A percentile compares a stretch with the other conserved stretches of the same genome.
Evolutionary conservation across 2,329 filamentous ascomycete genomes (phyloP).

Genomic region (Hymenoscyphus albidus): DNA sequence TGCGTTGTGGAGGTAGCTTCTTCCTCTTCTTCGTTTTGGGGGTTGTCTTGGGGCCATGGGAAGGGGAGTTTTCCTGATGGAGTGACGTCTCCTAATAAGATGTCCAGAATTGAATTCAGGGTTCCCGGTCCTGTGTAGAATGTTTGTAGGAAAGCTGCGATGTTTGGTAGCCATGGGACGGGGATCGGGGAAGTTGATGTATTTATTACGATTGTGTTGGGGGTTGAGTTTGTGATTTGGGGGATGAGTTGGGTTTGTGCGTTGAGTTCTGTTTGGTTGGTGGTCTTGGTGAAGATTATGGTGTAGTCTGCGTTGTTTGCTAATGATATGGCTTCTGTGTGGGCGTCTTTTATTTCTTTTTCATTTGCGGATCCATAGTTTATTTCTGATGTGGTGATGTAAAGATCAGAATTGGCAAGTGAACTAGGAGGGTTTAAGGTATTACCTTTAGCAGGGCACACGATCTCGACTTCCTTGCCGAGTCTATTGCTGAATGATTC

Average conservation of each 20-base stretch:
- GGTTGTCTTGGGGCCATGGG: constrained; percentile 13
- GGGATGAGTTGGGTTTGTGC: constrained; percentile 36
- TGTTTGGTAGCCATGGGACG: constrained; percentile 9
- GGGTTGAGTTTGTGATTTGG: constrained; percentile 44
- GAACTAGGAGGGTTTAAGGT: too few species aligned
- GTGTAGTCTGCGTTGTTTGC: constrained; percentile 57
- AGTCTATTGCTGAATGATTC: constrained; percentile 52
- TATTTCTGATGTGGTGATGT: background rate
- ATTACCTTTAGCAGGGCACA: background rate
- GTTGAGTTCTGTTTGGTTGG: constrained; percentile 34
- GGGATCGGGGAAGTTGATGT: background rate
- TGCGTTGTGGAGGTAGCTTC: too few species aligned
- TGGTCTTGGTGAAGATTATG: constrained; percentile 56
- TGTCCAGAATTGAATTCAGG: constrained; percentile 60
- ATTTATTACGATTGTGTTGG: constrained; percentile 6
- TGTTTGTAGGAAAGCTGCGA: constrained; percentile 30
- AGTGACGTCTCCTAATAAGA: constrained; percentile 42
- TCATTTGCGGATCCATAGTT: constrained; percentile 14
- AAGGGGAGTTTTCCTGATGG: constrained; percentile 21
- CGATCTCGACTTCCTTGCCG: constrained; percentile 5
- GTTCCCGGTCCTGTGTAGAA: constrained; percentile 64
- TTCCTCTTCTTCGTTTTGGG: background rate
- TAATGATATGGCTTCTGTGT: constrained; percentile 46
- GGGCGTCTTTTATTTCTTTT: constrained; percentile 31
- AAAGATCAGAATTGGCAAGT: too few species aligned